These are phyloP conservation scores for Citropsis articulata DNA, from an alignment of 345 rosid genomes.

Conservation along the genomic window DNA sequence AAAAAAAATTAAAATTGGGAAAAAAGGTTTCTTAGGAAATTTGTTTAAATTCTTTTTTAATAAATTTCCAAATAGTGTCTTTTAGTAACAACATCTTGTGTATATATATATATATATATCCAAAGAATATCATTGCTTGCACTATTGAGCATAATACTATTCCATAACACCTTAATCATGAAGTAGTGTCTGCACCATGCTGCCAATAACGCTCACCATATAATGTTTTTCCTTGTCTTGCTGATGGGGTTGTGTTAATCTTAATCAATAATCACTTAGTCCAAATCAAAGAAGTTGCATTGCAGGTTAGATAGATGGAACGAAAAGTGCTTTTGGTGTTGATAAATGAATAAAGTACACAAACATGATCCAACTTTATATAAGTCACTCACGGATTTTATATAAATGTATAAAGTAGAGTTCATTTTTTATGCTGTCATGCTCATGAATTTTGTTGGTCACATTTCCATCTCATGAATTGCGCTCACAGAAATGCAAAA, in stretches of 20 bases:
- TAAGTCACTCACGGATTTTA: slow-evolving; percentile 1
- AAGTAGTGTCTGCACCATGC: too few species aligned
- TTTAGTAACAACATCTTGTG: too few species aligned
- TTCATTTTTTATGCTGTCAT: neutral
- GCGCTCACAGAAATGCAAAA: neutral
- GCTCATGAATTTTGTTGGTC: neutral
- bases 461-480: neutral
- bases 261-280: neutral
- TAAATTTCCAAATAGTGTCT: too few species aligned
- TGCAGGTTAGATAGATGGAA: neutral
- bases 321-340: neutral
- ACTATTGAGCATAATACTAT: too few species aligned
- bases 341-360: neutral
- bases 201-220: too few species aligned
- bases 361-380: neutral
- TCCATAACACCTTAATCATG: too few species aligned
- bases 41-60: too few species aligned
- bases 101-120: too few species aligned
- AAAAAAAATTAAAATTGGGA: too few species aligned
- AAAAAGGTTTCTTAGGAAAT: too few species aligned
- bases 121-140: too few species aligned
- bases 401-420: neutral
- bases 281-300: neutral
- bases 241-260: neutral
- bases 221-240: neutral